Evolutionary conservation across 2,329 filamentous ascomycete genomes (phyloP), one percentile per base, ranked within the genome.

Genomic region (Fusarium zealandicum): DNA sequence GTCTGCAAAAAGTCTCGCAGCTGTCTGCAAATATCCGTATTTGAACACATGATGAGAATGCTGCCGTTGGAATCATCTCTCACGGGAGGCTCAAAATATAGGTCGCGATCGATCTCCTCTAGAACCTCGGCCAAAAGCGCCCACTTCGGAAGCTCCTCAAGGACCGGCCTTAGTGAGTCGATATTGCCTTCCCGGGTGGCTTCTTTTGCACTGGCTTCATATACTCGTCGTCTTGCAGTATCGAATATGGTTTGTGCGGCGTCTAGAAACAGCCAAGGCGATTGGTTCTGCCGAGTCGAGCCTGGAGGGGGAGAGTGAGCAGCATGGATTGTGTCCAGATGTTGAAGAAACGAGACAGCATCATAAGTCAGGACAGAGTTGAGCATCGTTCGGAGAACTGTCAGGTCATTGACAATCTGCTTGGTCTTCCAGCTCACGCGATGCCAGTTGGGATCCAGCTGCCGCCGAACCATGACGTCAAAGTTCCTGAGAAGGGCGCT

Each of bases 71-170:
- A 96, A 66, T 92, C 90, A 71, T 95, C 92, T 50, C 84, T 81
- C n/a, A 81, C 76, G 8, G 80, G 77, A 6, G 91, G 89, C 59
- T 96, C 93, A 68, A 96, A 88, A 71, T 96, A 95, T 13, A 92
- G 81, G 68, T 96, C 93, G 46, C 88, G 85, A 68, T 98, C 95
- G 64, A 99, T 96, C 73, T 99, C 95, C 59, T 93, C 89, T 5
- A 99, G 77, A 1, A 97, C 88, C 51, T 97, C 92, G n/a, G 91
- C 89, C 14, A 99, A 78, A 13, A 96, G 79, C 20, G 81, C 81
- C 95, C 95, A 99, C 71, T 99, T 99, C 3, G 95, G 95, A 64
- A 96, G 88, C 71, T 97, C 93, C 73, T 99, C 95, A 2, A 99
- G 81, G 1, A 96, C 89, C 1, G 93, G 91, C 5, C 85, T 81